A percentile compares a stretch with the other conserved stretches of the same genome.
Evolutionary conservation across 768 basidiomycete species (phyloP).

Genomic region (Floccularia luteovirens): DNA sequence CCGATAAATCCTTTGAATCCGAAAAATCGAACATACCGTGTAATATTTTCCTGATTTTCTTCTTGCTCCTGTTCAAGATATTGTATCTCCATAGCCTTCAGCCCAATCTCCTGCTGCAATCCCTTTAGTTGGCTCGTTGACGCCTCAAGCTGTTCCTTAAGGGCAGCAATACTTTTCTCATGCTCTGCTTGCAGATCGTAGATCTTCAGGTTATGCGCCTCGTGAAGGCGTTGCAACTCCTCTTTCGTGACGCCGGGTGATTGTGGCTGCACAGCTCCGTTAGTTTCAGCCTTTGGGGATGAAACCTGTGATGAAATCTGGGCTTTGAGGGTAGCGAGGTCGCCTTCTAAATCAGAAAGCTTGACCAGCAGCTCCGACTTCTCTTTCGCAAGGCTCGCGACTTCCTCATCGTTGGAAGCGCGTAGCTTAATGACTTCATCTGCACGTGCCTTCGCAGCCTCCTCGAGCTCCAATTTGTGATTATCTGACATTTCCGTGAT

Average conservation of each 20-base stretch:
- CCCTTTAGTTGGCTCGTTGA: constrained; percentile 41
- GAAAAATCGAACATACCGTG: constrained; percentile 67
- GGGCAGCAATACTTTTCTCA: constrained; percentile 43
- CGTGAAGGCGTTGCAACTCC: constrained; percentile 70
- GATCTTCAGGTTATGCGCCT: constrained; percentile 80
- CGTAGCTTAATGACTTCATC: constrained; percentile 65
- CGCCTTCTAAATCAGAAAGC: constrained; percentile 74
- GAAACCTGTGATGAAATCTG: constrained; percentile 38
- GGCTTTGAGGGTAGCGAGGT: constrained; percentile 60
- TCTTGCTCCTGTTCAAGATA: constrained; percentile 77
- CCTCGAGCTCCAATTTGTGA: constrained; percentile 69
- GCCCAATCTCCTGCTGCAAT: constrained; percentile 49
- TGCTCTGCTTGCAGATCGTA: constrained; percentile 66
- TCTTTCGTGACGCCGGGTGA: constrained; percentile 59
- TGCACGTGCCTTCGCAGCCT: constrained; percentile 58
- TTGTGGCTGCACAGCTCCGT: constrained; percentile 25
- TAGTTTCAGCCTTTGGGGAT: constrained; percentile 51
- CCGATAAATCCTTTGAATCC: constrained; percentile 49
- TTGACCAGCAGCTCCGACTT: constrained; percentile 55
- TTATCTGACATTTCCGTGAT: constrained; percentile 63
- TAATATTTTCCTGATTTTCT: constrained; percentile 66
- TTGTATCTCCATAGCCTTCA: constrained; percentile 77
- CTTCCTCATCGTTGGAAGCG: constrained; percentile 52
- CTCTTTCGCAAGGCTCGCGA: constrained; percentile 44
- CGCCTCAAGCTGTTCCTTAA: constrained; percentile 52